Evolutionary conservation across 257 asterid species (phyloP), one percentile per base, ranked within the genome.

Genomic region (Orobanche coerulescens): DNA sequence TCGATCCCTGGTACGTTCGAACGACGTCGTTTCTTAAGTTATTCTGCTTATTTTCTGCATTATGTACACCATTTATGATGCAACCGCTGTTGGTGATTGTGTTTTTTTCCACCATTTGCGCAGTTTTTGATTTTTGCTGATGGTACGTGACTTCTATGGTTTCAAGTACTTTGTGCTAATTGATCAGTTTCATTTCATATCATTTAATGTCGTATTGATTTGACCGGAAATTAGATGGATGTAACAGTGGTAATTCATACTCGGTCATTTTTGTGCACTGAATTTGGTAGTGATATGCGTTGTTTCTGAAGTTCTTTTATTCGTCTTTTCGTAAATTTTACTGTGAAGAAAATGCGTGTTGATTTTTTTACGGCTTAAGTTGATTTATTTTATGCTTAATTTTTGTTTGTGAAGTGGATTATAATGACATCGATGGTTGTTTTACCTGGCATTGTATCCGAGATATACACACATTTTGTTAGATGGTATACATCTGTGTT

Each of bases 1-100:
- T 54, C 82, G 79, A 67, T 73, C 82, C 67, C 69, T 12, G 74
- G 82, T 73, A 59, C 62, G 77, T 67, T 31, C 3, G 10, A 25
- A 40, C 65, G 46, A 72, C 66, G 60, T 68, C 48, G 65, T 52
- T 69, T 63, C 50, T 37, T 59, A 3, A 19, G 40, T 14, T n/a
- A 5, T 18, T 54, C 60, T 44, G 23, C 52, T 25, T 28, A 24
- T 31, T 20, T 31, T 18, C 54, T 15, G 40, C 36, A 22, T 55
- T 57, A 1, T 56, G 49, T 40, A 18, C 69, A 64, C 37, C 43
- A 53, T 43, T 49, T 30, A 31, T 9, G 61, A 65, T 75, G 76
- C 70, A 53, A 42, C 14, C 57, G 54, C 22, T 12, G 58, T 36
- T 19, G 12, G 51, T 48, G 3, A 6, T 9, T 22, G 26, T 48